Percentiles rank a stretch among this genome's conserved stretches.
Conservation (phyloP, 2,329 filamentous ascomycete species). For the Diaporthe australafricana region DNA sequence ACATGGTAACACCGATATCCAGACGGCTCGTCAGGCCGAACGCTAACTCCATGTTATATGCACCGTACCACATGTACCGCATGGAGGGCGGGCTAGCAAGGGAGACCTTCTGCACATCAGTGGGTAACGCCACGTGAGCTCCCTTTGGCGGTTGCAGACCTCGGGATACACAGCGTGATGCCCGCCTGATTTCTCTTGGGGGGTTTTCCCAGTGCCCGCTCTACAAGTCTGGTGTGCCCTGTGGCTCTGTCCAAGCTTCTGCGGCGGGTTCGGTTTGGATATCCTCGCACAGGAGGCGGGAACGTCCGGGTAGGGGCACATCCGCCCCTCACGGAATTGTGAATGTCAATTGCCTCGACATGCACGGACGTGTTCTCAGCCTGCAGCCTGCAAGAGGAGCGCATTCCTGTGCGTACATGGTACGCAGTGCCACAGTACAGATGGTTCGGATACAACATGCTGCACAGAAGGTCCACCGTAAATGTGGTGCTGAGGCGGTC, state of each 20-base stretch:
- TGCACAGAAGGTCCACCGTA: slow-evolving; percentile 27
- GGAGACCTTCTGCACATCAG: slow-evolving; percentile 35
- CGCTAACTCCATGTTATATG: slow-evolving; percentile 31
- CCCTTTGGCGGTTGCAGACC: slow-evolving; percentile 33
- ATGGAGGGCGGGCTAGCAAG: slow-evolving; percentile 34
- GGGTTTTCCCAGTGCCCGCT: background rate
- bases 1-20: slow-evolving; percentile 17
- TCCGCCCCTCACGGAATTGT: slow-evolving; percentile 17
- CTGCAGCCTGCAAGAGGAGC: slow-evolving; percentile 26
- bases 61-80: slow-evolving; percentile 25
- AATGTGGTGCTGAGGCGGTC: slow-evolving; percentile 25
- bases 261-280: slow-evolving; percentile 7
- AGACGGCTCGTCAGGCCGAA: slow-evolving; percentile 27
- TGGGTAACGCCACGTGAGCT: slow-evolving; percentile 38
- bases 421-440: slow-evolving; percentile 21
- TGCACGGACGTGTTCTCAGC: slow-evolving; percentile 21
- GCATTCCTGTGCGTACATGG: slow-evolving; percentile 17
- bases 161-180: slow-evolving; percentile 35
- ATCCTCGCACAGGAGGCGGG: slow-evolving; percentile 24
- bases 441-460: slow-evolving; percentile 34
- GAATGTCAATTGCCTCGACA: slow-evolving; percentile 6
- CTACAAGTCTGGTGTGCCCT: background rate
- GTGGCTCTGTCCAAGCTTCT: background rate
- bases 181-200: slow-evolving; percentile 14
- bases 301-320: slow-evolving; percentile 25